These are phyloP conservation scores for Oryza meridionalis DNA, from an alignment of 176 grass and related monocot genomes.

Conservation along the genomic window DNA sequence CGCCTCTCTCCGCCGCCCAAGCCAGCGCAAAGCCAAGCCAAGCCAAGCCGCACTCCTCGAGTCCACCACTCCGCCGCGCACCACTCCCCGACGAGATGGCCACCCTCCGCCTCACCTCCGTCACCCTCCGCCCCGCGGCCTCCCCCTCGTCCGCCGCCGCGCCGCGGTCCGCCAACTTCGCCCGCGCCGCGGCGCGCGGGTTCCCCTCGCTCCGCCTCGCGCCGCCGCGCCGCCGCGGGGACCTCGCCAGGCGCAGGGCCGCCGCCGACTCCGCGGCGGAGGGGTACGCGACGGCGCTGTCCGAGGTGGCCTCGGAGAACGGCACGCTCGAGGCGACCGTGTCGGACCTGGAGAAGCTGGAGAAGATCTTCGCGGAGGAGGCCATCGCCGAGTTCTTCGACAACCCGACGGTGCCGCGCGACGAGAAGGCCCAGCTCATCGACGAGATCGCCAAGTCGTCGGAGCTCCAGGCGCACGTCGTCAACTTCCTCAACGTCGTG, in stretches of 20 bases:
- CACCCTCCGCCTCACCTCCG: constrained; percentile 53
- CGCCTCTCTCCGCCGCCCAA: neutral
- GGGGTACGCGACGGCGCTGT: constrained; percentile 70
- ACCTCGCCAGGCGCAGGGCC: constrained; percentile 40
- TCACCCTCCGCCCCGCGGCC: constrained; percentile 49
- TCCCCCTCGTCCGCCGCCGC: constrained; percentile 21
- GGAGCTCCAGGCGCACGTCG: constrained; percentile 62
- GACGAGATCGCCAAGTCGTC: constrained; percentile 68
- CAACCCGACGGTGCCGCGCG: constrained; percentile 67
- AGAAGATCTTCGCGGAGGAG: constrained; percentile 66
- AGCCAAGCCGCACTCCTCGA: neutral
- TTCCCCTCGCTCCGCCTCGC: constrained; percentile 53
- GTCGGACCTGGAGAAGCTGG: constrained; percentile 74
- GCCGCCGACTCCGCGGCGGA: constrained; percentile 42
- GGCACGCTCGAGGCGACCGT: constrained; percentile 63
- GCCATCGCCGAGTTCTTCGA: constrained; percentile 74
- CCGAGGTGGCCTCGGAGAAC: constrained; percentile 59
- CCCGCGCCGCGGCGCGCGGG: constrained; percentile 28
- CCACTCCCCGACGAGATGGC: constrained; percentile 43
- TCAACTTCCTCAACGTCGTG: constrained; percentile 84
- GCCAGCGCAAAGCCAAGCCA: constrained; percentile 18
- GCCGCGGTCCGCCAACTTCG: constrained; percentile 42
- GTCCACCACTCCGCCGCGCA: neutral
- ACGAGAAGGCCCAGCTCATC: constrained; percentile 66
- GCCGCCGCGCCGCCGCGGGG: constrained; percentile 45